Evolutionary conservation across 495 filamentous ascomycete genomes (phyloP).

Genomic region (Aspergillus affinis): DNA sequence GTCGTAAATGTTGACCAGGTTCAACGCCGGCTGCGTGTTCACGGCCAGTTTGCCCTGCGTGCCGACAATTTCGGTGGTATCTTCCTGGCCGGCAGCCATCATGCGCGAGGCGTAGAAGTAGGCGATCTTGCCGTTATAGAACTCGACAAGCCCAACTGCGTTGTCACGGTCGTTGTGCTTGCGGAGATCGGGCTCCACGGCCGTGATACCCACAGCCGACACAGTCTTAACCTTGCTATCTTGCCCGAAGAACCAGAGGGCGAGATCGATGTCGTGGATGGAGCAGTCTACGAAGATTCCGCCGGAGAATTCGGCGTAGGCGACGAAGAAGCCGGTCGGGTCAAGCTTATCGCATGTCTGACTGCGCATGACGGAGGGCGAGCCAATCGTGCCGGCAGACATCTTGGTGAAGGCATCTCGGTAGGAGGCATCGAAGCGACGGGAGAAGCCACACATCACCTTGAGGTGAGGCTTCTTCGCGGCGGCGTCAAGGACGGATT

Average conservation of each 20-base stretch:
- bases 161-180: constrained; percentile 63
- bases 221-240: constrained; percentile 51
- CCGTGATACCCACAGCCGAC: constrained; percentile 55
- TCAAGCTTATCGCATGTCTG: constrained; percentile 61
- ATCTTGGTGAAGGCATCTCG: constrained; percentile 50
- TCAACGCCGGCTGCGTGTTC: constrained; percentile 51
- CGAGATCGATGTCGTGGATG: constrained; percentile 59
- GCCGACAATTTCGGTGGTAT: constrained; percentile 64
- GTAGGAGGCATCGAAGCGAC: constrained; percentile 58
- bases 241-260: constrained; percentile 57
- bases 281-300: constrained; percentile 63
- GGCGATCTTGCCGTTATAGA: constrained; percentile 58
- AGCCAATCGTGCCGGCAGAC: constrained; percentile 48
- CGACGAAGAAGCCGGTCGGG: constrained; percentile 55
- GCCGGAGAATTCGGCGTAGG: constrained; percentile 54
- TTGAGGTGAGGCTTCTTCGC: constrained; percentile 50
- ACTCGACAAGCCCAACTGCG: constrained; percentile 63
- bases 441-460: constrained; percentile 60
- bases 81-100: constrained; percentile 65
- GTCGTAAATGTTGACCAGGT: constrained; percentile 55
- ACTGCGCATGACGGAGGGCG: constrained; percentile 51
- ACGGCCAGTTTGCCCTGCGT: constrained; percentile 60
- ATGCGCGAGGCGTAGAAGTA: constrained; percentile 60
- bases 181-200: constrained; percentile 58
- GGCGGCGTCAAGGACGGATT: constrained; percentile 52